These are phyloP conservation scores for Tylopilus balloui DNA, from an alignment of 768 basidiomycete genomes.

Conservation along the genomic window DNA sequence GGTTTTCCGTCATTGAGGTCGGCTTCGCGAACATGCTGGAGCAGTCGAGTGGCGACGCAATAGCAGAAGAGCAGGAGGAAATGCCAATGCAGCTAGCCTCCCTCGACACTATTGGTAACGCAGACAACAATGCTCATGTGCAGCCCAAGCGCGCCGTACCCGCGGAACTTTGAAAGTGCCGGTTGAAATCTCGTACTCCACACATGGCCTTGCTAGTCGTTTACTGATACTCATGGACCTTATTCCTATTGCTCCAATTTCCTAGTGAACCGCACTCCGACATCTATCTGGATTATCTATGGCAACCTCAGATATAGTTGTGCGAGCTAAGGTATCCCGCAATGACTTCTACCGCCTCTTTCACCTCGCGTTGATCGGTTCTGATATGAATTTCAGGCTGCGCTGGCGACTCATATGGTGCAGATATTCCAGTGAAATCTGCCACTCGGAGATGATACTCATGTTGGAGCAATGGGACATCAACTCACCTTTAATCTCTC, in stretches of 20 bases:
- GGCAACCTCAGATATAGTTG: conserved; percentile 44
- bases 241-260: conserved; percentile 11
- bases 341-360: conserved; percentile 74
- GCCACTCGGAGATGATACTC: conserved; percentile 9
- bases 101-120: conserved; percentile 5
- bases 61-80: conserved; percentile 63
- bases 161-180: conserved; percentile 17
- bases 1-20: conserved; percentile 69
- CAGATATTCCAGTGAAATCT: conserved; percentile 99
- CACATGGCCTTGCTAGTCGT: conserved; percentile 15
- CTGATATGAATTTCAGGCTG: conserved; percentile 88
- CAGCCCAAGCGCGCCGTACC: conserved; percentile 11
- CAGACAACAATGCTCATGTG: conserved; percentile 6
- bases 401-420: conserved; percentile 90
- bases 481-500: conserved; percentile 85
- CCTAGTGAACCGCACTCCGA: conserved; percentile 8
- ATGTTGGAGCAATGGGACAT: not conserved
- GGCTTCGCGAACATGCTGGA: conserved; percentile 70
- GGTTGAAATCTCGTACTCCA: conserved; percentile 2
- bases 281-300: conserved; percentile 18
- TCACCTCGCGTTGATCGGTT: conserved; percentile 76
- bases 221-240: conserved; percentile 14
- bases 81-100: conserved; percentile 23
- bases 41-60: conserved; percentile 44
- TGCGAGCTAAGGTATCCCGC: conserved; percentile 71